These are phyloP conservation scores for Fusarium oligoseptatum DNA, from an alignment of 2,329 filamentous ascomycete species.

Conservation along the genomic window DNA sequence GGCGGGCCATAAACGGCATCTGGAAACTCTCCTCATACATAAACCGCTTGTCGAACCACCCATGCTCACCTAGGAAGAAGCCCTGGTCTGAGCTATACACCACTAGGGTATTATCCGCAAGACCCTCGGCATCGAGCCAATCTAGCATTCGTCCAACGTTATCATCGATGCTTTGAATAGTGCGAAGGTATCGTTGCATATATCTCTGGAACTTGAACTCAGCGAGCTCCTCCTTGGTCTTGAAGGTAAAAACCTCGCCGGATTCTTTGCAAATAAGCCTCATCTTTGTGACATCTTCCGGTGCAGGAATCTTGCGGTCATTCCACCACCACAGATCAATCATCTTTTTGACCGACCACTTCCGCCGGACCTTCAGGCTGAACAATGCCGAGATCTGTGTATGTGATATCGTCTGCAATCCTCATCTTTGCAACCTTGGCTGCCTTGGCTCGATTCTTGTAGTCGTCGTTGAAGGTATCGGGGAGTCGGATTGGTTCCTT, in stretches of 20 bases:
- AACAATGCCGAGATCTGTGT: slow-evolving; percentile 63
- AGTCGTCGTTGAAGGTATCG: slow-evolving; percentile 66
- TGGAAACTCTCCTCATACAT: slow-evolving; percentile 70
- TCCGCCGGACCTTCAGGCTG: slow-evolving; percentile 60
- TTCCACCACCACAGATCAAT: slow-evolving; percentile 45
- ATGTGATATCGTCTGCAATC: slow-evolving; percentile 64
- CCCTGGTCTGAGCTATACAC: slow-evolving; percentile 67
- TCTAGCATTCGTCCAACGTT: slow-evolving; percentile 63
- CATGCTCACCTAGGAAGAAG: slow-evolving; percentile 69
- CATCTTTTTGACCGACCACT: slow-evolving; percentile 60
- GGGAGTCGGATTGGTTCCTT: slow-evolving; percentile 60
- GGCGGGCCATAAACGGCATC: slow-evolving; percentile 65
- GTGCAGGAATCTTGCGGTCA: background rate
- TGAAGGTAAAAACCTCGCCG: slow-evolving; percentile 58
- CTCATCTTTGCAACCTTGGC: slow-evolving; percentile 64
- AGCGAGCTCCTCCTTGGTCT: slow-evolving; percentile 55
- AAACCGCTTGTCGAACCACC: slow-evolving; percentile 70
- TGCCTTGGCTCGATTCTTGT: slow-evolving; percentile 65
- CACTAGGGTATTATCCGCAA: slow-evolving; percentile 62
- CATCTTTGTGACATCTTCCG: background rate
- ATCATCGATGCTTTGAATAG: slow-evolving; percentile 65
- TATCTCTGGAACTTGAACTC: slow-evolving; percentile 70
- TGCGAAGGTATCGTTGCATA: slow-evolving; percentile 67
- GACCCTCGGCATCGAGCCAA: slow-evolving; percentile 54
- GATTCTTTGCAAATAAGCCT: background rate